Evolutionary conservation across 75 land plant species (phyloP), one percentile per base, ranked within the genome.

Genomic region (Larix kaempferi): DNA sequence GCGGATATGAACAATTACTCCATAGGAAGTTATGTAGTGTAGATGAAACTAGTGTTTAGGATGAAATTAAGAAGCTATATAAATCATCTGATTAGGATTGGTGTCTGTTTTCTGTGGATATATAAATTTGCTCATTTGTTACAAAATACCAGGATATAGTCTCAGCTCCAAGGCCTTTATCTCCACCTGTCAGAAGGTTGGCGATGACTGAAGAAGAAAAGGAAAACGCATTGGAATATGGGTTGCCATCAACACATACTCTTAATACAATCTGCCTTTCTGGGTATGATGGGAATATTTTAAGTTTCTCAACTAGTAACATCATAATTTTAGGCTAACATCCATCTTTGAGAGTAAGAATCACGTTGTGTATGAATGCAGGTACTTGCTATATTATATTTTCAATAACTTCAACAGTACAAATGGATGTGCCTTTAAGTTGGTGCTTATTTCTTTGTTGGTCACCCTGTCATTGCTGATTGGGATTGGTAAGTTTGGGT

Each of bases 171-270:
- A 91, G 99, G 77, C 99, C 99, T 41, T 87, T 88, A 76, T 93
- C 86, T 49, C 96, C 98, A 61, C 95, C 99, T 77, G 98, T 95
- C 25, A 85, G 94, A 77, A 89, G 94, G 75, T 37, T 98, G n/a
- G 89, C 90, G 52, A 84, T 89, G 49, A 89, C 94, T 4, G 74
- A 86, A 26, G 88, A 88, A 78, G 99, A 98, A 82, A 80, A 89
- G 57, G 93, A 88, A 71, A 88, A 87, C 83, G 92, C 95, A 12
- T 52, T 87, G 82, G 99, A 98, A 80, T 95, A 90, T 87, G 99
- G 99, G 59, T 88, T 98, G 82, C 99, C 99, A 65, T 98, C 99
- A 74, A 92, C 99, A 49, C 99, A 98, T 80, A 90, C 92, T 67
- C 93, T 95, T 49, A 98, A 98, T 84, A 98, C 98, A 7, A 87